Evolutionary conservation across 1,284 basidiomycete genomes (phyloP).

Genomic region (Ceratobasidium sp.): DNA sequence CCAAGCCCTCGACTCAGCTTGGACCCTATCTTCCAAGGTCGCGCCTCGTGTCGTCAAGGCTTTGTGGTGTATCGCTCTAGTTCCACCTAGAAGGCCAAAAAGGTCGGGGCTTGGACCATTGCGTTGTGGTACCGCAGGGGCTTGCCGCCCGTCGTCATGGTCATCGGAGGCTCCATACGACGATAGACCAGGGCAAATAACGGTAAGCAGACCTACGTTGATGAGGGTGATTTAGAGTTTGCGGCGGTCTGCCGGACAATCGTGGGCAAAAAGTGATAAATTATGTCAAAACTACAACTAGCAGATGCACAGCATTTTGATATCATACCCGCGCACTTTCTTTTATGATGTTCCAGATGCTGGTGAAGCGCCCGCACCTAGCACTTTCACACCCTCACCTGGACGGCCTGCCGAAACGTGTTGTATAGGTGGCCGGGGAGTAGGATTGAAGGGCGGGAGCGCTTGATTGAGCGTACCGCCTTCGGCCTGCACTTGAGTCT

Average conservation of each 20-base stretch:
- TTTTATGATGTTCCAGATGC: not conserved
- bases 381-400: constrained; percentile 13
- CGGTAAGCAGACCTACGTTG: not conserved
- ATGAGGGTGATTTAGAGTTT: not conserved
- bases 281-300: not conserved
- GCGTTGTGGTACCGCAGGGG: constrained; percentile 3
- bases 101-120: constrained; percentile 1
- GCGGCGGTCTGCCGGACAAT: not conserved
- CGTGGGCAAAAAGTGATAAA: not conserved
- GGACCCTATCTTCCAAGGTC: constrained; percentile 9
- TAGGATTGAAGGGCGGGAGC: not conserved
- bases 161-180: no score
- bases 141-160: constrained; percentile 12
- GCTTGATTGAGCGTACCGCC: constrained; percentile 12
- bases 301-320: not conserved
- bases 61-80: not conserved
- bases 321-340: not conserved
- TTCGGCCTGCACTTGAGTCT: not conserved
- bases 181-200: not conserved
- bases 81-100: not conserved
- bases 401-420: constrained; percentile 9
- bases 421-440: constrained; percentile 2
- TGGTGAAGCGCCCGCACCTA: not conserved
- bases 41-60: constrained; percentile 8
- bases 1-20: constrained; percentile 2